These are phyloP conservation scores for Violaceomyces palustris DNA, from an alignment of 1,284 basidiomycete species.

Conservation along the genomic window DNA sequence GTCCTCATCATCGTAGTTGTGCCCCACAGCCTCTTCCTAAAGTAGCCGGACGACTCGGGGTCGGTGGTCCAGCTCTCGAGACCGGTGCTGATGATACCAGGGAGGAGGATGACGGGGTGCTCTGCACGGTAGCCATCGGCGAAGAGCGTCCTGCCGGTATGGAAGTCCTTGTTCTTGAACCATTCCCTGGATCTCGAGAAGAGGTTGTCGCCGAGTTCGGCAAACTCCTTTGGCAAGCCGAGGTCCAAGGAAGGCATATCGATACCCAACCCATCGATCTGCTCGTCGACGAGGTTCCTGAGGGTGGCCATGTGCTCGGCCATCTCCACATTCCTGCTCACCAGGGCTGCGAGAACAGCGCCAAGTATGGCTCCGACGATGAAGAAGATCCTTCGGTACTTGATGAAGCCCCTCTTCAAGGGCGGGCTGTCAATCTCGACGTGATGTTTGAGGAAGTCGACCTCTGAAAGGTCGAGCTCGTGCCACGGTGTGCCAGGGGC, in stretches of 20 bases:
- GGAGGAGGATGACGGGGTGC: constrained; percentile 49
- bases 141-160: constrained; percentile 32
- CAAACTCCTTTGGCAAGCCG: constrained; percentile 44
- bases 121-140: constrained; percentile 34
- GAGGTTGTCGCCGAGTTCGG: constrained; percentile 41
- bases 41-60: constrained; percentile 29
- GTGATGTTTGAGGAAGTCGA: constrained; percentile 31
- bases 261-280: constrained; percentile 28
- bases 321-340: constrained; percentile 29
- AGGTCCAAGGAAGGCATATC: constrained; percentile 36
- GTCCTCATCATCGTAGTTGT: constrained; percentile 71
- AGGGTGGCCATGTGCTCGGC: constrained; percentile 30
- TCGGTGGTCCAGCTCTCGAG: constrained; percentile 49
- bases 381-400: constrained; percentile 42
- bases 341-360: constrained; percentile 29
- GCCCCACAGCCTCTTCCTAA: constrained; percentile 49
- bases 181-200: constrained; percentile 37
- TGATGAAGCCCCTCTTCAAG: constrained; percentile 24
- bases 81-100: constrained; percentile 50
- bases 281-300: constrained; percentile 39
- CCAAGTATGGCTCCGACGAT: constrained; percentile 33
- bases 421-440: constrained; percentile 4
- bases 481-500: constrained; percentile 45
- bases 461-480: constrained; percentile 42
- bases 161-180: constrained; percentile 48